Conservation (phyloP, 2,329 filamentous ascomycete genomes). For the Fusarium papillatum region DNA sequence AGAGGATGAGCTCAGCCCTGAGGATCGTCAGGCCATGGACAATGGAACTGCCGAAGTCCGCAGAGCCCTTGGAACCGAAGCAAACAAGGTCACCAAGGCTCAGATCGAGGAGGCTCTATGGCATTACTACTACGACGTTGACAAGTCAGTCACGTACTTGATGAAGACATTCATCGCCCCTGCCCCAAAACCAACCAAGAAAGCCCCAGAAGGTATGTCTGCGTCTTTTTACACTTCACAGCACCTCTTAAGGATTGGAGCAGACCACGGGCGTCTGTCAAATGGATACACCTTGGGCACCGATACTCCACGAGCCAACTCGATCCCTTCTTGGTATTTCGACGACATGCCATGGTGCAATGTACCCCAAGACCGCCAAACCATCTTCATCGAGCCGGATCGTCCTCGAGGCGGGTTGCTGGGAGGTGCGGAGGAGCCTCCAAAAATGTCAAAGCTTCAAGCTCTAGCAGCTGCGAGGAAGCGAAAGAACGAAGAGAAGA, state of each 20-base stretch:
- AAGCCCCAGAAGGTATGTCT: slow-evolving; percentile 58
- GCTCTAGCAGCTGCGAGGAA: slow-evolving; percentile 89
- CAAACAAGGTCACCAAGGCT: slow-evolving; percentile 65
- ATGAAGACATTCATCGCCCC: slow-evolving; percentile 72
- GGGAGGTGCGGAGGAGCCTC: slow-evolving; percentile 77
- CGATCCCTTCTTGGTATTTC: slow-evolving; percentile 73
- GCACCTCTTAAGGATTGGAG: slow-evolving; percentile 47
- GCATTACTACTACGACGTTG: slow-evolving; percentile 96
- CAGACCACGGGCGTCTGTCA: slow-evolving; percentile 44
- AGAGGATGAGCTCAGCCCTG: slow-evolving; percentile 60
- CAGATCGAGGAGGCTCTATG: slow-evolving; percentile 93
- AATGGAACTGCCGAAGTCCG: slow-evolving; percentile 77
- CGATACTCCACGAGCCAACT: slow-evolving; percentile 32
- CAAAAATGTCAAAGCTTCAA: slow-evolving; percentile 91
- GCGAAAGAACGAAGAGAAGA: slow-evolving; percentile 81
- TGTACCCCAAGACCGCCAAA: slow-evolving; percentile 74
- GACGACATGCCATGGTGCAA: slow-evolving; percentile 88
- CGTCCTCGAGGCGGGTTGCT: slow-evolving; percentile 77
- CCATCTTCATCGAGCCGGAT: slow-evolving; percentile 71
- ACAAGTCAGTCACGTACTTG: slow-evolving; percentile 86
- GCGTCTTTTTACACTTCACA: slow-evolving; percentile 49
- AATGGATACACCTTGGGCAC: slow-evolving; percentile 24
- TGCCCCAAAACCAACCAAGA: slow-evolving; percentile 59
- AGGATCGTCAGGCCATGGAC: slow-evolving; percentile 68
- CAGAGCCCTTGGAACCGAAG: slow-evolving; percentile 71